These are phyloP conservation scores for Sporothrix dimorphospora DNA, from an alignment of 2,329 filamentous ascomycete genomes.

Conservation along the genomic window DNA sequence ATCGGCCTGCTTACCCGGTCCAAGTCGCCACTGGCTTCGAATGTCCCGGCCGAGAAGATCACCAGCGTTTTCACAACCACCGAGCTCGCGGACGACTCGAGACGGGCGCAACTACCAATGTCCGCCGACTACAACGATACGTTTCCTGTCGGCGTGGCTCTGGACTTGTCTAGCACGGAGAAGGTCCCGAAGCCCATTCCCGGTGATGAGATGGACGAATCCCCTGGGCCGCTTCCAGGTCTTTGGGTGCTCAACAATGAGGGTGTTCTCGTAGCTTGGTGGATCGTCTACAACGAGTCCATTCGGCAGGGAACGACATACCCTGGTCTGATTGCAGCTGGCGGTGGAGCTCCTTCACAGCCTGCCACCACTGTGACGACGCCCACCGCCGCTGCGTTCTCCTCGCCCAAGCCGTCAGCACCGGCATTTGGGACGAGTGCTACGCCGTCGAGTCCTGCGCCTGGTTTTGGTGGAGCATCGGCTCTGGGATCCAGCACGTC, in stretches of 20 bases:
- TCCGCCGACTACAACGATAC: slow-evolving; percentile 70
- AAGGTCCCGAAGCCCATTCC: slow-evolving; percentile 78
- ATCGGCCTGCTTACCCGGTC: slow-evolving; percentile 78
- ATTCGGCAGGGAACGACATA: slow-evolving; percentile 75
- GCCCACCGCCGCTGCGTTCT: slow-evolving; percentile 33
- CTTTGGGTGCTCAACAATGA: slow-evolving; percentile 87
- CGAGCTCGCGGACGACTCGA: slow-evolving; percentile 71
- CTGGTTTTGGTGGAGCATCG: slow-evolving; percentile 34
- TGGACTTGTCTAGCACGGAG: slow-evolving; percentile 84
- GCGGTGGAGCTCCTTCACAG: slow-evolving; percentile 36
- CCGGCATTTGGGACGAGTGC: slow-evolving; percentile 37
- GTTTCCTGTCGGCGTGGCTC: slow-evolving; percentile 73
- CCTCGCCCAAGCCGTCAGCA: slow-evolving; percentile 43
- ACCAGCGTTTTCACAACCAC: slow-evolving; percentile 74
- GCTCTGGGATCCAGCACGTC: slow-evolving; percentile 56
- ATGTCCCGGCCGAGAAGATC: slow-evolving; percentile 61
- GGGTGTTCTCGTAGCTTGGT: slow-evolving; percentile 83
- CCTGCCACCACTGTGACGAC: slow-evolving; percentile 32
- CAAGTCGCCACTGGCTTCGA: slow-evolving; percentile 65
- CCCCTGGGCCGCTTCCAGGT: slow-evolving; percentile 77
- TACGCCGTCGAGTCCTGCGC: slow-evolving; percentile 25
- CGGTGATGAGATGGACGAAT: slow-evolving; percentile 76
- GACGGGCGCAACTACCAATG: slow-evolving; percentile 75
- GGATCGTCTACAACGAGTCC: slow-evolving; percentile 88
- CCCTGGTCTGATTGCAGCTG: slow-evolving; percentile 64